phyloP scores from a whole-genome alignment of 139 green algal species.

The Dunaliella primolecta region DNA sequence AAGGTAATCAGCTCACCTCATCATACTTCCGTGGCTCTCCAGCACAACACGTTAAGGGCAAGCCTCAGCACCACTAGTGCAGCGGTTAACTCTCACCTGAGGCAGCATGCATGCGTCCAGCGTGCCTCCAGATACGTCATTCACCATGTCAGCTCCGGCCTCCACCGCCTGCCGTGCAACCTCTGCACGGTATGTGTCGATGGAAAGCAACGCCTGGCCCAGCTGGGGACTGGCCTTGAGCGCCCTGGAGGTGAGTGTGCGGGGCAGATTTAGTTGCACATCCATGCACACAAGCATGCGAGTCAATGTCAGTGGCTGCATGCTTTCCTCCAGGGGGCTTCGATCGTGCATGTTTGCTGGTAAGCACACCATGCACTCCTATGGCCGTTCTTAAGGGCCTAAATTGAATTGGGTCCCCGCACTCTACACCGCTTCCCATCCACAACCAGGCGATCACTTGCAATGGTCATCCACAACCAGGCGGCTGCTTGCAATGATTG shows the following conservation, averaged over 20 bases:
- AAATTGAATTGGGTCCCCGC: too few relatives aligned
- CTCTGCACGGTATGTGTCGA: constrained; percentile 90
- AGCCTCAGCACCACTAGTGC: too few relatives aligned
- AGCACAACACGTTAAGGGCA: too few relatives aligned
- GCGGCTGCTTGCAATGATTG: too few relatives aligned
- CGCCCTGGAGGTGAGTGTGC: constrained; percentile 29
- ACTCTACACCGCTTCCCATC: too few relatives aligned
- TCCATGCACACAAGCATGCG: neutral
- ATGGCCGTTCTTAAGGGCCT: too few relatives aligned
- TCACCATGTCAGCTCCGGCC: constrained; percentile 89
- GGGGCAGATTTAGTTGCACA: neutral
- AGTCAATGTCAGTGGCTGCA: neutral
- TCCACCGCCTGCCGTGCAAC: constrained; percentile 71
- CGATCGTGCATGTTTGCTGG: too few relatives aligned
- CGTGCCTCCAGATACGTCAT: constrained; percentile 89
- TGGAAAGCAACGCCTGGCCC: constrained; percentile 56
- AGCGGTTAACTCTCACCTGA: neutral
- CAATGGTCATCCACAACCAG: too few relatives aligned
- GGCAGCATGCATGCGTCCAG: constrained; percentile 54
- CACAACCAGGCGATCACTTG: too few relatives aligned
- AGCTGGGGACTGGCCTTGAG: constrained; percentile 39
- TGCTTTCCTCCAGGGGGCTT: neutral
- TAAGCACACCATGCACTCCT: too few relatives aligned
- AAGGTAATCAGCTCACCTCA: too few relatives aligned
- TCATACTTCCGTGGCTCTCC: too few relatives aligned